These are phyloP conservation scores for Eucalyptus regnans DNA, from an alignment of 345 rosid genomes.

Conservation along the genomic window DNA sequence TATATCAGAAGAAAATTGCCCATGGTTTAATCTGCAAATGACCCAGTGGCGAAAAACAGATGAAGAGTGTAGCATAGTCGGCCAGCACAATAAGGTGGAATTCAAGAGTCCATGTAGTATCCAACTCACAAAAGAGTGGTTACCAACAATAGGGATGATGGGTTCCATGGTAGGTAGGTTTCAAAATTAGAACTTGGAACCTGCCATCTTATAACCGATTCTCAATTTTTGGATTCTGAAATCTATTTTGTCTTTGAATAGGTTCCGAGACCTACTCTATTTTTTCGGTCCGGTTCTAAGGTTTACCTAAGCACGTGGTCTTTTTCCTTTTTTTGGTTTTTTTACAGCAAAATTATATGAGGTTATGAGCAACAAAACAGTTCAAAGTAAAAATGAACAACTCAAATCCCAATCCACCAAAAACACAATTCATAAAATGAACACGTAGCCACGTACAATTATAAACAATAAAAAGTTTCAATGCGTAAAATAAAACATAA, in stretches of 20 bases:
- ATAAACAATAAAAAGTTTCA: too few species aligned
- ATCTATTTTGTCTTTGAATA: too few species aligned
- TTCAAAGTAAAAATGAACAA: too few species aligned
- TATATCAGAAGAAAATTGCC: background rate
- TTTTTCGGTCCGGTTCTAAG: accelerated
- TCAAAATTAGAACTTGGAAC: too few species aligned
- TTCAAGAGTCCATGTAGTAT: background rate
- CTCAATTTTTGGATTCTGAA: too few species aligned
- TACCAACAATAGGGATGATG: background rate
- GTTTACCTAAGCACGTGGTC: accelerated
- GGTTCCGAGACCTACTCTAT: too few species aligned
- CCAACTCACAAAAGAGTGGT: background rate
- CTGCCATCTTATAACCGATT: accelerated
- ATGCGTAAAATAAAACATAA: accelerated
- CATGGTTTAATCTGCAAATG: background rate
- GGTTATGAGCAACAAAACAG: accelerated
- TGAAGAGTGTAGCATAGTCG: background rate
- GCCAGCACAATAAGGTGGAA: background rate
- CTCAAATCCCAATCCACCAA: too few species aligned
- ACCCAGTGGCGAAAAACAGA: background rate
- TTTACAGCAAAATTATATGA: too few species aligned
- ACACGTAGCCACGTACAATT: accelerated
- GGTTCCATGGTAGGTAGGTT: too few species aligned
- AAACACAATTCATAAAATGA: too few species aligned
- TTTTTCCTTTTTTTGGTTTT: too few species aligned